A percentile compares a stretch with the other conserved stretches of the same genome.
phyloP scores from a whole-genome alignment of 495 filamentous ascomycete genomes.

The Aspergillus incahuasiensis region DNA sequence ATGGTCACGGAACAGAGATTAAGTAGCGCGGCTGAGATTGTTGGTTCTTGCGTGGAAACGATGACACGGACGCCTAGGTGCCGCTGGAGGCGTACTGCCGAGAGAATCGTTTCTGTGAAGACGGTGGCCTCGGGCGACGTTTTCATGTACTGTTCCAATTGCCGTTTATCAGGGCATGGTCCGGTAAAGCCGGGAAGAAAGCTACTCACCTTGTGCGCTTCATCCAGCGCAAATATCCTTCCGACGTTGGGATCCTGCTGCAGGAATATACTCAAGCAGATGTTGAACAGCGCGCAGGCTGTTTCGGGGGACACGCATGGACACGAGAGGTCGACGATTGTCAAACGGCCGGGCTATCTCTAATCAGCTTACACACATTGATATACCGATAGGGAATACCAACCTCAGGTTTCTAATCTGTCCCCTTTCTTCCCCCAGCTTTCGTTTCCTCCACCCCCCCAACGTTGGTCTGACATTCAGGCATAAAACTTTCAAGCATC shows the following conservation, averaged over 20 bases:
- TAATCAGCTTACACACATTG: neutral
- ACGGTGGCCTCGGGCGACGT: conserved; percentile 32
- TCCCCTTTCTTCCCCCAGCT: no score
- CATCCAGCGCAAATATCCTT: conserved; percentile 53
- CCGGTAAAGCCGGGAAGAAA: no score
- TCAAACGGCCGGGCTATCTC: conserved; percentile 42
- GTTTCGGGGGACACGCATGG: conserved; percentile 62
- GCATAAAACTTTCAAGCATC: no score
- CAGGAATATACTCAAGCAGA: conserved; percentile 59
- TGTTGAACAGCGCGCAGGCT: conserved; percentile 67
- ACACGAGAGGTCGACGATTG: conserved; percentile 71
- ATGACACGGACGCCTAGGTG: conserved; percentile 54
- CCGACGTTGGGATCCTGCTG: conserved; percentile 43
- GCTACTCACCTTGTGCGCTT: conserved; percentile 51
- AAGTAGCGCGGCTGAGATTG: conserved; percentile 62
- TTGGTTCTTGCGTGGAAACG: conserved; percentile 77
- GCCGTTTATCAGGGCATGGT: no score
- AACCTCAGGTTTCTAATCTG: no score
- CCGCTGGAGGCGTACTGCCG: conserved; percentile 45
- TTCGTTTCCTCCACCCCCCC: no score
- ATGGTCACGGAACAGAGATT: conserved; percentile 70
- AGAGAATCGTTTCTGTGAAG: conserved; percentile 61
- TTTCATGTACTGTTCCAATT: conserved; percentile 42
- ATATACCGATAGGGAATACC: no score
- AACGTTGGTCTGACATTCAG: no score